phyloP scores from a whole-genome alignment of 75 land plant genomes.

The Cupressus sempervirens region DNA sequence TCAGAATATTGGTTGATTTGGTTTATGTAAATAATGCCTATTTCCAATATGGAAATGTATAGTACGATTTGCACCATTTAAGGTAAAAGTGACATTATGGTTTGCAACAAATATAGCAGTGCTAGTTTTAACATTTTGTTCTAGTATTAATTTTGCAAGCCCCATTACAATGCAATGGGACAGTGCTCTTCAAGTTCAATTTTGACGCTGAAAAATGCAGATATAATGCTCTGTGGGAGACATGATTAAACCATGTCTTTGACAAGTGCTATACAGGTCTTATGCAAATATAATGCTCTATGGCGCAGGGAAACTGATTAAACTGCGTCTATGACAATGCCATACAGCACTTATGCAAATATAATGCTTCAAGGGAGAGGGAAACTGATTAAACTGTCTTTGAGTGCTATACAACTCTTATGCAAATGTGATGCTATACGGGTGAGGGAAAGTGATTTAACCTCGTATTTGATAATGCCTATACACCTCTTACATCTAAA shows the following conservation, averaged over 20 bases:
- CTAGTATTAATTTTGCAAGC: background rate
- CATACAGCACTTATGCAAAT: background rate
- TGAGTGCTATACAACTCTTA: background rate
- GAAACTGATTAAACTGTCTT: background rate
- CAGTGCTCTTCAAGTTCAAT: background rate
- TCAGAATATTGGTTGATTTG: background rate
- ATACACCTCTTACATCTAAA: too few relatives aligned
- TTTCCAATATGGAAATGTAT: slow-evolving; percentile 3
- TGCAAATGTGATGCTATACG: too few relatives aligned
- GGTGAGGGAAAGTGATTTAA: too few relatives aligned
- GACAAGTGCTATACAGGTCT: too few relatives aligned
- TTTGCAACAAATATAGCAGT: background rate
- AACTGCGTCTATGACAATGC: too few relatives aligned
- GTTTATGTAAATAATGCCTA: slow-evolving; percentile 4
- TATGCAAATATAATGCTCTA: too few relatives aligned
- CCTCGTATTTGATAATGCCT: too few relatives aligned
- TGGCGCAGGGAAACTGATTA: too few relatives aligned
- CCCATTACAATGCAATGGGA: background rate
- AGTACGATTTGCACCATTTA: background rate
- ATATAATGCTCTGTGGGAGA: background rate
- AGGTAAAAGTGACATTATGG: background rate
- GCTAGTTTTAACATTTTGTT: background rate
- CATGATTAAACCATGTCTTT: background rate
- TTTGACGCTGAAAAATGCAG: background rate
- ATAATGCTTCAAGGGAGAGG: background rate